A percentile compares a stretch with the other conserved stretches of the same genome.
These are phyloP conservation scores for Gossypium bickii DNA, from an alignment of 345 rosid species.

Conservation along the genomic window DNA sequence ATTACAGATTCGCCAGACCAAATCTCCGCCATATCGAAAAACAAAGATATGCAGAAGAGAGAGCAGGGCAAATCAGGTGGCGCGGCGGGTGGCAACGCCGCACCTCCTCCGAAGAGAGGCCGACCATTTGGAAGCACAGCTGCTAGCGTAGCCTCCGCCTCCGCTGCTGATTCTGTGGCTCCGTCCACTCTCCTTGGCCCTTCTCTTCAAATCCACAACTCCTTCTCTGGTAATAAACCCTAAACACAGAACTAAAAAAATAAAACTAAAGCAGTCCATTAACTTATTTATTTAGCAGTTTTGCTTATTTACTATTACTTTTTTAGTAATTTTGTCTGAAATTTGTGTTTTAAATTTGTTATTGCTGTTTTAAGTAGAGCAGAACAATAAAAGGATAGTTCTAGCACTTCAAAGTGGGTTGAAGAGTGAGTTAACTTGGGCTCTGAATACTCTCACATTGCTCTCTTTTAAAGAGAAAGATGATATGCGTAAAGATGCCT, in stretches of 20 bases:
- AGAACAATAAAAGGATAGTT: constrained; percentile 82
- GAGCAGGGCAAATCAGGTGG: constrained; percentile 72
- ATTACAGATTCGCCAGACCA: neutral
- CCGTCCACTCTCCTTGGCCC: constrained; percentile 80
- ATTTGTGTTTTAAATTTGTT: neutral
- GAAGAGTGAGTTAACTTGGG: constrained; percentile 95
- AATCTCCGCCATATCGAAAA: neutral
- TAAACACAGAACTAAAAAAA: constrained; percentile 7
- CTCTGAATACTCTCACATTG: constrained; percentile 81
- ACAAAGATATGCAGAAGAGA: constrained; percentile 67
- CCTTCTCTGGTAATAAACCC: constrained; percentile 63
- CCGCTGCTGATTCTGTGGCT: constrained; percentile 56
- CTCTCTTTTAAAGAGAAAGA: constrained; percentile 94
- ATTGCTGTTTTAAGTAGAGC: constrained; percentile 42
- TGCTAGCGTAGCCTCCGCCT: constrained; percentile 37
- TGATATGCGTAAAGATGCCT: constrained; percentile 75
- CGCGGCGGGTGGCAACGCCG: constrained; percentile 54
- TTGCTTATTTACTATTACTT: neutral
- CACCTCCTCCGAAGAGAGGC: constrained; percentile 73
- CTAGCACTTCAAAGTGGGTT: constrained; percentile 95
- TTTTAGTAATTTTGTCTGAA: neutral
- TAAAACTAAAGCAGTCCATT: neutral
- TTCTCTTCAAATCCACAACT: constrained; percentile 79
- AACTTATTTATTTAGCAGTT: neutral
- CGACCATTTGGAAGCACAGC: constrained; percentile 83